Conservation (phyloP, 768 basidiomycete species). For the Kwoniella sp. region DNA sequence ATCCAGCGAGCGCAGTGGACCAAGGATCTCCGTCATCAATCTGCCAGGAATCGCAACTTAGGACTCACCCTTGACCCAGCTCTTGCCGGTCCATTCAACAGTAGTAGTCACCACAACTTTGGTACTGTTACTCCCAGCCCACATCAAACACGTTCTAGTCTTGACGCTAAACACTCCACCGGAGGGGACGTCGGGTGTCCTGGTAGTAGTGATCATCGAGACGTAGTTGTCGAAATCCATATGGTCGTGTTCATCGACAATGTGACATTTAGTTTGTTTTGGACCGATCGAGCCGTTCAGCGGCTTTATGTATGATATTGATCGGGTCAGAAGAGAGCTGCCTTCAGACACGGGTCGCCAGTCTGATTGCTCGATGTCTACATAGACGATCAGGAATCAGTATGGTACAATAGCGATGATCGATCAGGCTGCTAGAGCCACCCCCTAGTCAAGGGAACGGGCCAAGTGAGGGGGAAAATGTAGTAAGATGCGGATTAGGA, state of each 20-base stretch:
- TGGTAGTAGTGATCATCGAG: conserved; percentile 80
- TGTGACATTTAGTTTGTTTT: conserved; percentile 92
- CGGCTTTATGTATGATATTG: conserved; percentile 96
- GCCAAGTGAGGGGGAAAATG: no score
- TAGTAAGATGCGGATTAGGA: no score
- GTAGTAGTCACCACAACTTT: conserved; percentile 82
- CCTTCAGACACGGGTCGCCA: conserved; percentile 72
- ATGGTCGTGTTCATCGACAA: conserved; percentile 78
- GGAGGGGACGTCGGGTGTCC: conserved; percentile 91
- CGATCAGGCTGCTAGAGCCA: no score
- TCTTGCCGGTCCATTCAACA: conserved; percentile 94
- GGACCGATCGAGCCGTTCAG: conserved; percentile 85
- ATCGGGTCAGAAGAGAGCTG: conserved; percentile 73
- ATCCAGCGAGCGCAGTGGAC: no score
- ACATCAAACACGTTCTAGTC: conserved; percentile 91
- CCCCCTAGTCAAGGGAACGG: no score
- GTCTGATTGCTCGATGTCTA: conserved; percentile 94
- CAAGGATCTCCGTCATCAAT: no score
- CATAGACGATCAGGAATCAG: no score
- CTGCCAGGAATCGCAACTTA: no score
- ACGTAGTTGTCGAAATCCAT: conserved; percentile 83
- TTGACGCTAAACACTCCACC: conserved; percentile 91
- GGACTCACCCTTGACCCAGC: conserved; percentile 92
- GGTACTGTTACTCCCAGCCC: conserved; percentile 78
- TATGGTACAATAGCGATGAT: no score